phyloP scores from a whole-genome alignment of 345 rosid genomes.

The Gossypioides kirkii region DNA sequence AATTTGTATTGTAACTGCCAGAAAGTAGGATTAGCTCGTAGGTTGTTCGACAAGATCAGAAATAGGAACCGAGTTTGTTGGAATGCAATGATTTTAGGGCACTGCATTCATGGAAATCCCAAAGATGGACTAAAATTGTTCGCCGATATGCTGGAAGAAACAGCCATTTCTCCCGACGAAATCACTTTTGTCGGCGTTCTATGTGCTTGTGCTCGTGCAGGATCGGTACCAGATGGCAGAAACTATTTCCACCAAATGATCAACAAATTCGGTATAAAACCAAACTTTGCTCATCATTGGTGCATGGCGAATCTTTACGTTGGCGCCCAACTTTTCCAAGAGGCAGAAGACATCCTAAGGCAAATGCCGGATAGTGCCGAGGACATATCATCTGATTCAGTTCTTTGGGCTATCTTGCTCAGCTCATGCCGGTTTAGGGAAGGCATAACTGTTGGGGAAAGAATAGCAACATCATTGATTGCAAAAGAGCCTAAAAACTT shows the following conservation, averaged over 20 bases:
- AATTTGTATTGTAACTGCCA: slow-evolving; percentile 62
- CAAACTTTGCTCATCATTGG: slow-evolving; percentile 74
- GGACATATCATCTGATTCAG: slow-evolving; percentile 38
- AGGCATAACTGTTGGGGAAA: background rate
- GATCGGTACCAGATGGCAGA: slow-evolving; percentile 41
- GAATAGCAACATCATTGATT: slow-evolving; percentile 14
- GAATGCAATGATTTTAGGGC: slow-evolving; percentile 80
- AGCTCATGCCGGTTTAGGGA: slow-evolving; percentile 47
- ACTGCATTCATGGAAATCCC: slow-evolving; percentile 67
- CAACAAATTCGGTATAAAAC: slow-evolving; percentile 40
- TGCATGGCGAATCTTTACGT: slow-evolving; percentile 71
- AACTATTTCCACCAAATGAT: slow-evolving; percentile 47
- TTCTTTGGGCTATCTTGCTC: slow-evolving; percentile 39
- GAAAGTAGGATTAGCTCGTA: slow-evolving; percentile 45
- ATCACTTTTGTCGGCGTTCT: slow-evolving; percentile 57
- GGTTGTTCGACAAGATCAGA: slow-evolving; percentile 39
- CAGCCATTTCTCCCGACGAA: slow-evolving; percentile 38
- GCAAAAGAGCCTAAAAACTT: slow-evolving; percentile 51
- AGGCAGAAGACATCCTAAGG: slow-evolving; percentile 49
- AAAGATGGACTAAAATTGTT: slow-evolving; percentile 52
- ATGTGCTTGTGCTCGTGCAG: slow-evolving; percentile 57
- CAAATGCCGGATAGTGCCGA: slow-evolving; percentile 25
- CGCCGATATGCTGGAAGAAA: slow-evolving; percentile 27
- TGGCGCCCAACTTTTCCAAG: slow-evolving; percentile 29
- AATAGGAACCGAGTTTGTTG: slow-evolving; percentile 47